These are phyloP conservation scores for Podila clonocystis DNA, from an alignment of 192 early-diverging fungal species.

Conservation along the genomic window DNA sequence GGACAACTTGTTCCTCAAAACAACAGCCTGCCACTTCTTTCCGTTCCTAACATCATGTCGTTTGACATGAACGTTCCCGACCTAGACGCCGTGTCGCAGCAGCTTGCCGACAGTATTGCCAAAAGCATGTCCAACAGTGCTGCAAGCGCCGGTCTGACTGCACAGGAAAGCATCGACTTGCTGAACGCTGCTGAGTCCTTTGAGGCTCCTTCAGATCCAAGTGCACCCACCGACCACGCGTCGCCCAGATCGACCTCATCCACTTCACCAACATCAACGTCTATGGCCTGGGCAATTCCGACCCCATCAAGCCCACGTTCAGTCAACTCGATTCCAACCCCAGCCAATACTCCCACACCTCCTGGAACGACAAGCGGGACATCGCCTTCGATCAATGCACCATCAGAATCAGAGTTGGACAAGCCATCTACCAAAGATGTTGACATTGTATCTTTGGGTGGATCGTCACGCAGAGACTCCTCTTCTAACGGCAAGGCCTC, in stretches of 20 bases:
- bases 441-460: too few species aligned
- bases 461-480: too few species aligned
- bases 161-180: not conserved
- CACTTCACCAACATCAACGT: constrained; percentile 9
- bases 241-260: constrained; percentile 10
- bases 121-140: constrained; percentile 36
- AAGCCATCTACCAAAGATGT: too few species aligned
- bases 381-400: not conserved
- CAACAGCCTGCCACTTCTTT: not conserved
- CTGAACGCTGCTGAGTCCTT: not conserved
- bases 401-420: too few species aligned
- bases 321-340: constrained; percentile 18
- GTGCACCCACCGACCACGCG: not conserved
- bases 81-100: constrained; percentile 34
- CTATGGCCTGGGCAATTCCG: constrained; percentile 8
- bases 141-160: not conserved
- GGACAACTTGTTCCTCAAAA: not conserved
- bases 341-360: constrained; percentile 31
- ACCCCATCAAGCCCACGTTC: constrained; percentile 12
- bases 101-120: constrained; percentile 34
- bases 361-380: not conserved
- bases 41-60: constrained; percentile 1
- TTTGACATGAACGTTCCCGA: constrained; percentile 40
- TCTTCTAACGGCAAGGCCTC: too few species aligned
- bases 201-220: not conserved